A percentile compares a stretch with the other conserved stretches of the same genome.
Evolutionary conservation across 78 protist species (phyloP).

Genomic region (Protostelium mycophagum): DNA sequence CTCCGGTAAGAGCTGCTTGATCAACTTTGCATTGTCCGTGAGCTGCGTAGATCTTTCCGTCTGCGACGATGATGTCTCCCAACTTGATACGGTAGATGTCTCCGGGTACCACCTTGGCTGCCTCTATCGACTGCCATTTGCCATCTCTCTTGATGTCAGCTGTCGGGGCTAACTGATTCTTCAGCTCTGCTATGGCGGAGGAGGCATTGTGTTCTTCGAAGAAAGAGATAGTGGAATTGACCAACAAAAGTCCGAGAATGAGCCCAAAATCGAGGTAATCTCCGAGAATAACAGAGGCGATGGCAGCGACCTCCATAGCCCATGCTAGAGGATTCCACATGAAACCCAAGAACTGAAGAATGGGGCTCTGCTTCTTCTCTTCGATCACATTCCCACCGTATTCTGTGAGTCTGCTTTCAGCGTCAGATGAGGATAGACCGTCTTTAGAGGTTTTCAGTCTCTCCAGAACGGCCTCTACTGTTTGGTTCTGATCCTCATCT

Average conservation of each 20-base stretch:
- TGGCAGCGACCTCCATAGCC: constrained; percentile 46
- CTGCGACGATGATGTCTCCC: constrained; percentile 64
- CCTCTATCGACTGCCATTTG: neutral
- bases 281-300: constrained; percentile 23
- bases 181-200: constrained; percentile 46
- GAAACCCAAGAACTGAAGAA: constrained; percentile 26
- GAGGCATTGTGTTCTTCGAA: constrained; percentile 51
- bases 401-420: constrained; percentile 17
- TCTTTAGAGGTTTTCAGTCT: neutral
- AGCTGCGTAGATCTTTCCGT: constrained; percentile 39
- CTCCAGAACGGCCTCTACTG: neutral
- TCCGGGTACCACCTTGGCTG: constrained; percentile 38
- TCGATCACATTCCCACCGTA: constrained; percentile 43
- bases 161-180: constrained; percentile 24
- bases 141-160: constrained; percentile 54
- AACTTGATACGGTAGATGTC: constrained; percentile 51
- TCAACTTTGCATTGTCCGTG: constrained; percentile 38
- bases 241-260: constrained; percentile 38
- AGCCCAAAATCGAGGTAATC: constrained; percentile 43
- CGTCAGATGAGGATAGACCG: constrained; percentile 42
- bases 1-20: constrained; percentile 66
- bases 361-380: constrained; percentile 27
- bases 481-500: neutral
- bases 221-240: constrained; percentile 43
- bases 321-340: constrained; percentile 54